A percentile compares a stretch with the other conserved stretches of the same genome.
These are phyloP conservation scores for Allantophomopsis lycopodina DNA, from an alignment of 2,329 filamentous ascomycete species.

Conservation along the genomic window DNA sequence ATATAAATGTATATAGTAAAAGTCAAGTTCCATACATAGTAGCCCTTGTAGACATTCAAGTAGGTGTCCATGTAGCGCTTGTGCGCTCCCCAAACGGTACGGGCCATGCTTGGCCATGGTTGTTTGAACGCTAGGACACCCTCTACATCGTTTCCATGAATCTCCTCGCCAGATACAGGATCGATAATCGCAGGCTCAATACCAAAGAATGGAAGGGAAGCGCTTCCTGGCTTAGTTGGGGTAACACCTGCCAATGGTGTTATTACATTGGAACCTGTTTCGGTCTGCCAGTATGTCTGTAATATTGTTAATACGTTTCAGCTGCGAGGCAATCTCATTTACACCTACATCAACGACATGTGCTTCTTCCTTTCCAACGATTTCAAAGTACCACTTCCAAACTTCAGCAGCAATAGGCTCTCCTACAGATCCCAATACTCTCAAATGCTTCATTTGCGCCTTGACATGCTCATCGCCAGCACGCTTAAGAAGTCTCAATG, in stretches of 20 bases:
- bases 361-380: constrained; percentile 83
- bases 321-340: no score
- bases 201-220: constrained; percentile 94
- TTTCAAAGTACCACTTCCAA: constrained; percentile 99
- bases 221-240: constrained; percentile 91
- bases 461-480: constrained; percentile 89
- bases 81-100: constrained; percentile 94
- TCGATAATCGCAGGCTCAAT: constrained; percentile 97
- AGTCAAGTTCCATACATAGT: constrained; percentile 64
- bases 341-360: constrained; percentile 83
- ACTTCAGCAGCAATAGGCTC: constrained; percentile 97
- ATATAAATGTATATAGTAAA: not conserved
- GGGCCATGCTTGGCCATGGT: constrained; percentile 95
- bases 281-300: constrained; percentile 99
- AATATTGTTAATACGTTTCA: constrained; percentile 5
- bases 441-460: constrained; percentile 75
- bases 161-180: constrained; percentile 85
- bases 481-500: constrained; percentile 83
- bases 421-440: constrained; percentile 86
- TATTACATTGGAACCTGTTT: constrained; percentile 95
- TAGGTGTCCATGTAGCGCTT: constrained; percentile 99
- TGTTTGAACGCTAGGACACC: constrained; percentile 96
- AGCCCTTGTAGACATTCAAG: constrained; percentile 92
- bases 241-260: constrained; percentile 86
- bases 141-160: constrained; percentile 91